Conservation (phyloP, 192 early-diverging fungal species). For the Coemansia sp. region DNA sequence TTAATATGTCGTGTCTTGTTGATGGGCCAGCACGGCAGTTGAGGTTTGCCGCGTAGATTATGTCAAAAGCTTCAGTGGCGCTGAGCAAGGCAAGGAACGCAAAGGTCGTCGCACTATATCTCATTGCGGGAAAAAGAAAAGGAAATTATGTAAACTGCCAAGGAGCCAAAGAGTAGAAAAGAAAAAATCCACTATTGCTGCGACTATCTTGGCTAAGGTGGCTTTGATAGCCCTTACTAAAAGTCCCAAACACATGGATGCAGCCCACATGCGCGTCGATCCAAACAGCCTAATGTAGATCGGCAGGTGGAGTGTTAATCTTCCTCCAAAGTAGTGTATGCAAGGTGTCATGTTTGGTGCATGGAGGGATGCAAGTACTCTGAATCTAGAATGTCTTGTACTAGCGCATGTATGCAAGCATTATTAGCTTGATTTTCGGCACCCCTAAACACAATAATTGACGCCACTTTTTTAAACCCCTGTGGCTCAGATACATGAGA, state of each 20-base stretch:
- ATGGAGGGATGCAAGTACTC: not conserved
- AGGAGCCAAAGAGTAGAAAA: not conserved
- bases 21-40: slow-evolving; percentile 47
- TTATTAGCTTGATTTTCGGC: not conserved
- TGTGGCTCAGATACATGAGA: not conserved
- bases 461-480: not conserved
- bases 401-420: not conserved
- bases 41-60: slow-evolving; percentile 29
- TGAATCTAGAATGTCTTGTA: not conserved
- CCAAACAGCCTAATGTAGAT: not conserved
- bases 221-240: not conserved
- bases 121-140: not conserved
- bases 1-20: slow-evolving; percentile 23
- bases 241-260: not conserved
- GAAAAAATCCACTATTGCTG: not conserved
- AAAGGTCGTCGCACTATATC: not conserved
- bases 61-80: slow-evolving; percentile 29
- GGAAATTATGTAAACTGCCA: not conserved
- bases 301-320: not conserved
- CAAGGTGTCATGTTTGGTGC: not conserved
- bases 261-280: not conserved
- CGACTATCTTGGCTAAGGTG: not conserved
- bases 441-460: not conserved
- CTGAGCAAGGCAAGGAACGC: slow-evolving; percentile 12
- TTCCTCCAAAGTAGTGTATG: not conserved